Conservation (phyloP, 306 rosid genomes). For the Pueraria montana region DNA sequence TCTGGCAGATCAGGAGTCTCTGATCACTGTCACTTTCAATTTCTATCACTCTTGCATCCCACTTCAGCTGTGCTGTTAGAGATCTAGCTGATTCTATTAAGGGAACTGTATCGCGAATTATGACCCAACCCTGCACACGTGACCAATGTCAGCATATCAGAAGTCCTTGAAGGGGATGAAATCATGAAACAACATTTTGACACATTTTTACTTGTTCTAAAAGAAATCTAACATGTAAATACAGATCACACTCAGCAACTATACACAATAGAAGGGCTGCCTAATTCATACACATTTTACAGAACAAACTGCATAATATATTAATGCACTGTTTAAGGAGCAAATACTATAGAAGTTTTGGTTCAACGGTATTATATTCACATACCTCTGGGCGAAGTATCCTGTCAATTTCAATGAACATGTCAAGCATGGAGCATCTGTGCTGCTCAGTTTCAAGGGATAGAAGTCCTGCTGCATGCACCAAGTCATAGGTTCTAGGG, state of each 20-base stretch:
- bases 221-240: neutral
- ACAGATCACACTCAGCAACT: conserved; percentile 25
- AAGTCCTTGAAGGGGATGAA: conserved; percentile 1
- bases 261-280: neutral
- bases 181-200: conserved; percentile 1
- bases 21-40: conserved; percentile 86
- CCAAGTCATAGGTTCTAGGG: conserved; percentile 96
- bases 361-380: conserved; percentile 10
- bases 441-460: conserved; percentile 75
- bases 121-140: conserved; percentile 90
- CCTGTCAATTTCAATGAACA: conserved; percentile 90
- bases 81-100: conserved; percentile 84
- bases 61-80: conserved; percentile 76
- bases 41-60: conserved; percentile 94
- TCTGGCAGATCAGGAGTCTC: conserved; percentile 91
- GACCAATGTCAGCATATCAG: conserved; percentile 37
- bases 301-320: neutral
- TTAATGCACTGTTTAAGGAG: neutral
- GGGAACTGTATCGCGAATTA: conserved; percentile 76
- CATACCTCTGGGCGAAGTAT: conserved; percentile 96
- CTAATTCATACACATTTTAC: neutral
- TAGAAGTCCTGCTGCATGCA: conserved; percentile 92
- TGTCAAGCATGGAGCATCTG: conserved; percentile 83
- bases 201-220: neutral
- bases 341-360: conserved; percentile 6